Evolutionary conservation across 148 eudicot genomes (phyloP).

Genomic region (Vaccinium macrocarpon): DNA sequence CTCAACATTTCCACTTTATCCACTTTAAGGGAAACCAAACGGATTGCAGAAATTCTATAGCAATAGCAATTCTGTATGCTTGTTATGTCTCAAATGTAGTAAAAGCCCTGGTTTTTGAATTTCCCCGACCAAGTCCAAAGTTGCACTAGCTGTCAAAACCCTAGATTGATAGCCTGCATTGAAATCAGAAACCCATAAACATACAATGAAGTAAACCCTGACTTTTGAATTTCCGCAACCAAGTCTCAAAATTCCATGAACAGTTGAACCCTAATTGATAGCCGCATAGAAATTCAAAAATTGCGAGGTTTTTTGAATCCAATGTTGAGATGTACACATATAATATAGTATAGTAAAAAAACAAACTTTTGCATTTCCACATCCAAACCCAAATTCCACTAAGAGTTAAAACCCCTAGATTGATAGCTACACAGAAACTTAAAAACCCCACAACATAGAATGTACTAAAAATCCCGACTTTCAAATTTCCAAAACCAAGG

Average conservation of each 20-base stretch:
- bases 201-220: neutral
- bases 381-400: neutral
- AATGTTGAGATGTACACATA: neutral
- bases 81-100: neutral
- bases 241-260: neutral
- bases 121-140: neutral
- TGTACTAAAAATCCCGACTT: too few species aligned
- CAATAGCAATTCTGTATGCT: neutral
- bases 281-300: neutral
- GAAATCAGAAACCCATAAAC: neutral
- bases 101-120: neutral
- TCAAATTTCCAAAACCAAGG: too few species aligned
- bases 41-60: neutral
- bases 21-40: conserved; percentile 1
- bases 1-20: neutral
- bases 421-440: neutral
- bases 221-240: neutral
- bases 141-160: neutral
- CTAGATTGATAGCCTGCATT: neutral
- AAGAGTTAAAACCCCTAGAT: conserved; percentile 1
- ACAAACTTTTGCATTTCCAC: neutral
- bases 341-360: neutral
- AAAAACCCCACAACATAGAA: too few species aligned
- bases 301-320: too few species aligned
- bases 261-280: neutral